Evolutionary conservation across 139 green algal species (phyloP), one percentile per base, ranked within the genome.

Genomic region (Pleodorina starrii): DNA sequence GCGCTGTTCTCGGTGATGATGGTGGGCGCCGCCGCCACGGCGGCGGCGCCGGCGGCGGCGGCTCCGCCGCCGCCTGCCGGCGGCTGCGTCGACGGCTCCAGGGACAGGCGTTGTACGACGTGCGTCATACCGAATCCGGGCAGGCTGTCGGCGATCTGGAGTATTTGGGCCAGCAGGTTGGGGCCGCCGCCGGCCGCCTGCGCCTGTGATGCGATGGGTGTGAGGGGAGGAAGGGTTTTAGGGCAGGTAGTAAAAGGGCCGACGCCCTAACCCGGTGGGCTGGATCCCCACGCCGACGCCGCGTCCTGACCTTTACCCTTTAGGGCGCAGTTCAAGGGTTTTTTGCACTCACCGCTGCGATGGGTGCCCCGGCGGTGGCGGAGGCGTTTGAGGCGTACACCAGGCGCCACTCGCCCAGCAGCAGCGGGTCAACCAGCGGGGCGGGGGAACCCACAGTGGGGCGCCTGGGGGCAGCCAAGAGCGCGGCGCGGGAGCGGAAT

Each of bases 1-100:
- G 84, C 69, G 50, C n/a, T 83, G 90, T 92, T 92, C 50, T 89
- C 84, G 12, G 84, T 92, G 27, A 83, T 9, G 9, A 91, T 38
- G 2, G 48, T 36, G 23, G 38, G n/a, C 27, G 25, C 17, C 5
- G 60, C 29, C 14, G 60, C 14, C 16, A 9, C 14, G 29, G 60
- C 25, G 81, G 25, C 27, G 10, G 2, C 16, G 43, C 29, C 81
- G 51, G 21, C 36, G 54, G 23, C 36, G 25, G 23, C 38, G 38
- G 7, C 27, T 17, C 40, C 72, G 38, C 7, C 40, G 32, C 9
- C 0, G 23, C 44, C 29, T 25, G 74, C 35, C 44, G 14, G 25
- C 29, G 29, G 69, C 36, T 5, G 69, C n/a, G 29, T 2, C 35
- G 12, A 16, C 44, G 36, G 5, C 46, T 86, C 46, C 75, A 68